Percentiles rank a stretch among this genome's conserved stretches.
Conservation (phyloP, 352 stramenopile genomes). For the Poterioochromonas sp. region DNA sequence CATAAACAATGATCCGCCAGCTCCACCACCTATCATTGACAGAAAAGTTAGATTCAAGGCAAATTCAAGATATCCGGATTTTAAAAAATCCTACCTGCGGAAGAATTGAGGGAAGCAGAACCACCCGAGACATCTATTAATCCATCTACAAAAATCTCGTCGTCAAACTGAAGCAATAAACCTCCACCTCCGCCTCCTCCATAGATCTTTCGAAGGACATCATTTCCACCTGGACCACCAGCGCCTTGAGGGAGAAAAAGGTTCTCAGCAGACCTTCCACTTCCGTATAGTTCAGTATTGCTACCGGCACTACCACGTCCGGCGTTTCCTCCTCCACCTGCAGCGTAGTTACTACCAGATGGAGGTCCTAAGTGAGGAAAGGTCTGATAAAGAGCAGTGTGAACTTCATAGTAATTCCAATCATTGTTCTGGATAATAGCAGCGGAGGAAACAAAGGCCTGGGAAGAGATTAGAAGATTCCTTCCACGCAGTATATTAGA, state of each 20-base stretch:
- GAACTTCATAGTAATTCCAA: neutral
- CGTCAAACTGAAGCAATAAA: slow-evolving; percentile 1
- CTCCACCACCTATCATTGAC: too few species aligned
- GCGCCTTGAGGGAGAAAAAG: neutral
- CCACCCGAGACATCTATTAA: slow-evolving; percentile 21
- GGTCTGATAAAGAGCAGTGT: neutral
- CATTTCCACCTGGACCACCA: slow-evolving; percentile 24
- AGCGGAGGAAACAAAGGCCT: neutral
- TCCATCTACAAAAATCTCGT: neutral
- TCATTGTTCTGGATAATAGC: neutral
- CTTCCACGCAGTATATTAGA: too few species aligned
- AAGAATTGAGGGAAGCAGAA: neutral
- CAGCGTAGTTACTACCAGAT: neutral
- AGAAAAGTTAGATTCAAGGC: too few species aligned
- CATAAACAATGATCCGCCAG: slow-evolving; percentile 21
- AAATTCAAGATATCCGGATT: too few species aligned
- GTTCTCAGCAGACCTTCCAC: neutral
- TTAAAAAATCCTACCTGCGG: too few species aligned
- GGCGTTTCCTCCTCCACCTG: slow-evolving; percentile 17
- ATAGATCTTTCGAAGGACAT: neutral
- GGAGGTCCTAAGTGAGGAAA: neutral
- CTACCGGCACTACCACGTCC: neutral
- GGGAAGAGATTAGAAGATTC: neutral
- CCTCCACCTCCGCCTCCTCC: slow-evolving; percentile 15
- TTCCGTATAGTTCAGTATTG: neutral